Base-by-base conservation (phyloP, 495 filamentous ascomycete genomes). In the Aspergillus leporis region DNA sequence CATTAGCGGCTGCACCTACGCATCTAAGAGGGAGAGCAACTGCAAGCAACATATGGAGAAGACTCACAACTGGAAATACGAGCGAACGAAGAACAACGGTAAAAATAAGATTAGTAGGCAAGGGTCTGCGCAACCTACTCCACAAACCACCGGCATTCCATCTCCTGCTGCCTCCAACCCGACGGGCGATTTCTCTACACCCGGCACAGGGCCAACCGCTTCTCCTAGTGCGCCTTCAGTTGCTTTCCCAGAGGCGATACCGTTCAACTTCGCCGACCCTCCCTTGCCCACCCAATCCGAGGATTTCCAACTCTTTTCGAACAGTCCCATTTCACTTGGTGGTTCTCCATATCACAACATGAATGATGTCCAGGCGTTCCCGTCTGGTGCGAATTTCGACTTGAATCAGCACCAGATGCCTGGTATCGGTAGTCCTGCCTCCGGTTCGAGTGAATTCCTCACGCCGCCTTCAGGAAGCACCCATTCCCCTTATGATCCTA, bases 11-110 rank as follows among this genome's bases (percentile, higher is more conserved):
- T 98, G 94, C 82, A 84, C 89, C 0, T 98, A 98, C 75, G 86
- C 90, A 65, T 96, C 92, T 45, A 97, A 97, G 80, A 88, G 94
- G 28, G 90, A 96, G 77, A 94, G 90, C 71, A 98, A 98, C 75
- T 96, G 92, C 84, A 98, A 98, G 73, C 94, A 98, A 73, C 94
- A 98, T 74, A 98, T 98, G 94, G 94, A 98, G 78, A 98, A 98
- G 72, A 87, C 92, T 0, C 94, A 98, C 66, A 86, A 87, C 45
- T 98, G 91, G 87, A 78, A 80, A 4, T 98, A 98, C 61, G 84
- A 90, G 61, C 89, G 94, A 38, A 91, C 91, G 51, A 97, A 97
- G 83, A 91, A 88, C 75, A 97, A 96, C 63, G 87, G 86, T 43
- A 47, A 60, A 22, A 59, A 41, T 36, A 55, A 30, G 14, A n/a